phyloP scores from a whole-genome alignment of 306 rosid genomes.

The Lathyrus tuberosus region DNA sequence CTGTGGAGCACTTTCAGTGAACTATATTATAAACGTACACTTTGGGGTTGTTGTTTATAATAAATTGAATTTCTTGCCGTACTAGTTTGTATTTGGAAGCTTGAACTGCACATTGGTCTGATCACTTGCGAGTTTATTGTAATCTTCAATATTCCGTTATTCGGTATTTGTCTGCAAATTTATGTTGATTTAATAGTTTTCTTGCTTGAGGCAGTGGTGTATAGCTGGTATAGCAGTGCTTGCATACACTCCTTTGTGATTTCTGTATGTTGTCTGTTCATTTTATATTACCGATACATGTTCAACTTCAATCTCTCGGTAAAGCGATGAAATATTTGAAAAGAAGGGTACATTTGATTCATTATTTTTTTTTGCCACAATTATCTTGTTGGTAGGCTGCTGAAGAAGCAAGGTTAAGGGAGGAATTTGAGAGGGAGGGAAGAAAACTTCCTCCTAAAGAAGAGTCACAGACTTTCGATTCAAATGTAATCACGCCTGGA shows the following conservation, averaged over 20 bases:
- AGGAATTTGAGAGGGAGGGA: slow-evolving; percentile 94
- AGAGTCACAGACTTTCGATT: slow-evolving; percentile 72
- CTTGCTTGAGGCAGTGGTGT: neutral
- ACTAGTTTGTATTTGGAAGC: slow-evolving; percentile 11
- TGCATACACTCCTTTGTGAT: neutral
- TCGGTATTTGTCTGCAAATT: neutral
- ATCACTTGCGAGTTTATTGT: neutral
- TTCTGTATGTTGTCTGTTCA: neutral
- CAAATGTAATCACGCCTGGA: slow-evolving; percentile 97
- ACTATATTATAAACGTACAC: neutral
- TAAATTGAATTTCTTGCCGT: neutral
- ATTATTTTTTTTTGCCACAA: neutral
- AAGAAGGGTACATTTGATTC: slow-evolving; percentile 15
- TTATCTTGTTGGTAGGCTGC: slow-evolving; percentile 61
- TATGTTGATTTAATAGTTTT: neutral
- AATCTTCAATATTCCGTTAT: neutral
- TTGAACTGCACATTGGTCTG: neutral
- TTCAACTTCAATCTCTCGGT: neutral
- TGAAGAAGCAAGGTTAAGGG: slow-evolving; percentile 85
- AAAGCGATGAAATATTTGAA: neutral
- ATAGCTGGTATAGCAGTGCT: neutral
- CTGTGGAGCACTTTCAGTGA: neutral
- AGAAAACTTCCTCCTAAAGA: slow-evolving; percentile 93
- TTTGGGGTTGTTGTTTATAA: slow-evolving; percentile 5
- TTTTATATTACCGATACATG: slow-evolving; percentile 5